Percentiles rank a stretch among this genome's conserved stretches.
phyloP scores from a whole-genome alignment of 352 stramenopile species.

The Globisporangium spinosum region DNA sequence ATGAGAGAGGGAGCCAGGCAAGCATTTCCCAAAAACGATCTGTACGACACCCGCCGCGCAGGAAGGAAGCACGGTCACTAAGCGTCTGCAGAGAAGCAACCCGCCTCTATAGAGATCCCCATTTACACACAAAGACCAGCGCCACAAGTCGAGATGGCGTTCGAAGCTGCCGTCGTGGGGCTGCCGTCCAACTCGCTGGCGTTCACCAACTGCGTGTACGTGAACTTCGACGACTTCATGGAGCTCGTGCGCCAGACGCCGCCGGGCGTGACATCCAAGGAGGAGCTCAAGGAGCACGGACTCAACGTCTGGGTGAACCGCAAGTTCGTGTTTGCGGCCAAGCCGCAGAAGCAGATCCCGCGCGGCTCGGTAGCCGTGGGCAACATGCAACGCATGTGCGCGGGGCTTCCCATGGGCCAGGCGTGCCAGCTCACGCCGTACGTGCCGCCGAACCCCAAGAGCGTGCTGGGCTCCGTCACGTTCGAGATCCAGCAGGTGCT shows the following conservation, averaged over 20 bases:
- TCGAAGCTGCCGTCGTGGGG: conserved; percentile 57
- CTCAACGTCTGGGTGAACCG: conserved; percentile 82
- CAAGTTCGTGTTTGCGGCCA: conserved; percentile 80
- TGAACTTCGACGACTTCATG: conserved; percentile 74
- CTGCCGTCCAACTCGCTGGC: conserved; percentile 75
- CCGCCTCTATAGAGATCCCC: not conserved
- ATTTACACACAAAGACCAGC: not conserved
- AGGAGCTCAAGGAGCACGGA: conserved; percentile 64
- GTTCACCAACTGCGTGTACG: conserved; percentile 83
- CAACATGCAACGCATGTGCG: conserved; percentile 77
- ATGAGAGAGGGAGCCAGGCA: conserved; percentile 6
- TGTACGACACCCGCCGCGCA: not conserved
- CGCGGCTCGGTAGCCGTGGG: conserved; percentile 60
- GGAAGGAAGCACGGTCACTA: not conserved
- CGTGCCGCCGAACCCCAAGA: conserved; percentile 39
- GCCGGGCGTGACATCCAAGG: conserved; percentile 55
- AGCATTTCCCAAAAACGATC: not conserved
- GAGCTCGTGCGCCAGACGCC: conserved; percentile 61
- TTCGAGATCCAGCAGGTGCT: conserved; percentile 83
- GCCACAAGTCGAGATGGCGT: conserved; percentile 31
- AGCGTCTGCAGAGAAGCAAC: too few species aligned
- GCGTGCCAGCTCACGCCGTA: conserved; percentile 62
- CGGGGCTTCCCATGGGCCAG: conserved; percentile 62
- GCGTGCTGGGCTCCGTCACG: conserved; percentile 61
- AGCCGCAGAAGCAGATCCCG: conserved; percentile 65